Conservation (phyloP, 2,329 filamentous ascomycete species). For the Beauveria bassiana region DNA sequence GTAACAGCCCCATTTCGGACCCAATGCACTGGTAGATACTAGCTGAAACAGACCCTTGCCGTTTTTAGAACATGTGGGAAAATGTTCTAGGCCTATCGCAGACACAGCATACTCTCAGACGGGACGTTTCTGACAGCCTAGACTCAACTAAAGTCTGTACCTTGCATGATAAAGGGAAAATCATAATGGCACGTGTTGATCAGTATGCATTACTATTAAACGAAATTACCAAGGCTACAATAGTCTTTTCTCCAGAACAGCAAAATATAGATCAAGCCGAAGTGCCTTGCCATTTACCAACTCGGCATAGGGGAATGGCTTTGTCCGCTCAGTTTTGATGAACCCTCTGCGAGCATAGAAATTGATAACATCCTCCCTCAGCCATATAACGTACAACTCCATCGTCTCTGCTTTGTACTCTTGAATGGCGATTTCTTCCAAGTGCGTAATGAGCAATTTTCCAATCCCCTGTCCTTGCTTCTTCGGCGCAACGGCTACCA, state of each 20-base stretch:
- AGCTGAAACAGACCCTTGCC: too few species aligned
- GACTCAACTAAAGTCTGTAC: too few species aligned
- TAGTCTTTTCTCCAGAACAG: constrained; percentile 28
- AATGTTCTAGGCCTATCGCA: too few species aligned
- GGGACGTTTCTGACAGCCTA: too few species aligned
- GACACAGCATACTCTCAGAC: too few species aligned
- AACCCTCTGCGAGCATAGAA: constrained; percentile 41
- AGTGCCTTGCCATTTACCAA: constrained; percentile 28
- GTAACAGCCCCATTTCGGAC: too few species aligned
- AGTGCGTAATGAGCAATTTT: constrained; percentile 29
- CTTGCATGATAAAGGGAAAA: too few species aligned
- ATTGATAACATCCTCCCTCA: constrained; percentile 33
- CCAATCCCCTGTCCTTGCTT: constrained; percentile 37
- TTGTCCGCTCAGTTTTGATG: constrained; percentile 27
- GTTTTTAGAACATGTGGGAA: too few species aligned
- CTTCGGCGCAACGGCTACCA: constrained; percentile 38
- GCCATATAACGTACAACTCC: constrained; percentile 38
- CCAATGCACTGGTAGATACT: too few species aligned
- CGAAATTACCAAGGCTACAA: too few species aligned
- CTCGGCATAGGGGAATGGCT: constrained; percentile 33
- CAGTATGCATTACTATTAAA: too few species aligned
- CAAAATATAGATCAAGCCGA: constrained; percentile 36
- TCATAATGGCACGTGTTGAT: too few species aligned
- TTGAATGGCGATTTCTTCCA: constrained; percentile 19
- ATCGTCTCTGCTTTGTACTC: constrained; percentile 25